Base-by-base conservation (phyloP, 2,329 filamentous ascomycete species). In the Ophiostoma piceae region DNA sequence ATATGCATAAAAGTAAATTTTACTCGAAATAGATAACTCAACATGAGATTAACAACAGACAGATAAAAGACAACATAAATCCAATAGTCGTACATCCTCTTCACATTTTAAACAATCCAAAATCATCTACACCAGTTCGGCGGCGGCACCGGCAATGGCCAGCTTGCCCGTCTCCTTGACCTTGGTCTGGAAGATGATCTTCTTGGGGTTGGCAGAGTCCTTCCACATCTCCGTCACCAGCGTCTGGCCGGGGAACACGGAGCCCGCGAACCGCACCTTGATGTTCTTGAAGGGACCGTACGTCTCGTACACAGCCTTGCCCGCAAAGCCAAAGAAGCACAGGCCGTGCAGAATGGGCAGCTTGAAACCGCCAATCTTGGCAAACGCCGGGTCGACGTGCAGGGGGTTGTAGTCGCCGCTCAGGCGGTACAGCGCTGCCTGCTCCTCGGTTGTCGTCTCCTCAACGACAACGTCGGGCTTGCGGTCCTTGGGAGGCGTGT, bases 381-480 rank as follows among this genome's bases (percentile, higher is more conserved):
- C 92, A 80, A 99, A 98, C 67, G 88, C 86, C 1, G 95, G 95
- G 79, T 99, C 95, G 73, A 99, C 90, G 82, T 99, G 95, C 1
- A 99, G 88, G 16, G 95, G 95, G 84, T 99, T 98, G 78, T 94
- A 90, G 81, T 99, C 95, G 67, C 95, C 95, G 75, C 91, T 95
- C 69, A 99, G 84, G 54, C 95, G 89, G 85, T 99, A 99, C 70
- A 99, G 81, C 11, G 92, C 93, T 8, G 95, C 95, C 82, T 98
- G 94, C 77, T 97, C 93, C 76, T 94, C 90, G 0, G 87, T 90
- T 4, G 95, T 98, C 80, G 88, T 87, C 80, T 92, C 90, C 83
- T 97, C 93, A 22, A 94, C 87, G 0, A 96, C 88, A 16, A 87
- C 86, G 76, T 98, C 95, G 8, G 95, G 90, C 22, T 84, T 82